Conservation (phyloP, 495 filamentous ascomycete genomes). For the Trichodelitschia bisporula region DNA sequence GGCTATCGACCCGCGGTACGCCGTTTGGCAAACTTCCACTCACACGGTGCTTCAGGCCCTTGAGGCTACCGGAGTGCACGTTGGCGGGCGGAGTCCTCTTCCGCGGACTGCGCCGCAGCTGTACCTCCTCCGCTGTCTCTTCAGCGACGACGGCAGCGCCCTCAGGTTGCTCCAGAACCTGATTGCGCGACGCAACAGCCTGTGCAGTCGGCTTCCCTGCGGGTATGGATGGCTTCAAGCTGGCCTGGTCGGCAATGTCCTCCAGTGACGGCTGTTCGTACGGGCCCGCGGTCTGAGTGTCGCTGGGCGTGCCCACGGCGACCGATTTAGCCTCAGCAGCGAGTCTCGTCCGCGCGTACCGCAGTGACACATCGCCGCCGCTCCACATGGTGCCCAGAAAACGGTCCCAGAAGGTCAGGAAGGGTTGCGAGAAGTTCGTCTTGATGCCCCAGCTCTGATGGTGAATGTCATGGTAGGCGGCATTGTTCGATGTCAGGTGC, state of each 20-base stretch:
- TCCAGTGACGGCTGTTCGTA: conserved; percentile 2
- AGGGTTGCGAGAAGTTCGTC: conserved; percentile 50
- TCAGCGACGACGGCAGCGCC: background rate
- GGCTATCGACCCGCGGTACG: too few species aligned
- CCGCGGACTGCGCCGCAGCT: conserved; percentile 9
- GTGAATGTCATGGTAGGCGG: conserved; percentile 89
- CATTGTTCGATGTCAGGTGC: conserved; percentile 75
- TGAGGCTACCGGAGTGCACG: conserved; percentile 13
- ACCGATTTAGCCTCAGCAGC: conserved; percentile 15
- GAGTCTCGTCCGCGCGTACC: conserved; percentile 19
- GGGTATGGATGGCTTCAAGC: background rate
- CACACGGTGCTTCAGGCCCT: conserved; percentile 17
- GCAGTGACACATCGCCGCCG: conserved; percentile 28
- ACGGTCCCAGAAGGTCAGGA: conserved; percentile 70
- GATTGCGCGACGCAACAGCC: background rate
- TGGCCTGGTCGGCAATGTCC: background rate
- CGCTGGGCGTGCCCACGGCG: too few species aligned
- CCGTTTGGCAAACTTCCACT: too few species aligned
- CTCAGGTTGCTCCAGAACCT: background rate
- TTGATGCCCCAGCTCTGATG: conserved; percentile 99
- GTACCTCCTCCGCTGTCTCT: background rate
- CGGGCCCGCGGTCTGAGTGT: conserved; percentile 5
- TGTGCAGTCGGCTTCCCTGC: background rate
- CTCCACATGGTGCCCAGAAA: conserved; percentile 48
- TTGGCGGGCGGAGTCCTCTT: conserved; percentile 12